Conservation (phyloP, 2,329 filamentous ascomycete genomes). For the Chaetomium strumarium region DNA sequence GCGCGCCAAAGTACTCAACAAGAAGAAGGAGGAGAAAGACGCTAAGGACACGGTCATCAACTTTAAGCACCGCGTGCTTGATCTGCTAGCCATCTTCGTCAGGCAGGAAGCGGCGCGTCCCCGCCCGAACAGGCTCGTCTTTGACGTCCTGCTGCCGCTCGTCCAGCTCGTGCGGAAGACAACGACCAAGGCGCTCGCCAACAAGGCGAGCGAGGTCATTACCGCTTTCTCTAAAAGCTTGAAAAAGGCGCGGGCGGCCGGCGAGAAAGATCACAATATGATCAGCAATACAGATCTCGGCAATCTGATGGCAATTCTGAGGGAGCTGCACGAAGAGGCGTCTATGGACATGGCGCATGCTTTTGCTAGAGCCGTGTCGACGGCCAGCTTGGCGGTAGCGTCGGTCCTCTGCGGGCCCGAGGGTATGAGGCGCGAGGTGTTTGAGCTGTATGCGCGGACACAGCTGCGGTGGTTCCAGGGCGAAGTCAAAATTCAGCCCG, state of each 20-base stretch:
- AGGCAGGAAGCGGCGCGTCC: slow-evolving; percentile 62
- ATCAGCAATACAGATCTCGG: slow-evolving; percentile 36
- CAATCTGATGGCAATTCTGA: slow-evolving; percentile 52
- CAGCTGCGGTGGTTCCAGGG: slow-evolving; percentile 55
- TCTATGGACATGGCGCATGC: slow-evolving; percentile 57
- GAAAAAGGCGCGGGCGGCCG: slow-evolving; percentile 44
- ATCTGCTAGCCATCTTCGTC: slow-evolving; percentile 78
- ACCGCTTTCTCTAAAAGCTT: slow-evolving; percentile 63
- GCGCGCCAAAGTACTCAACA: slow-evolving; percentile 58
- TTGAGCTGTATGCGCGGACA: slow-evolving; percentile 58
- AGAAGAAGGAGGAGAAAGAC: slow-evolving; percentile 80
- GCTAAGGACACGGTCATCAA: slow-evolving; percentile 85
- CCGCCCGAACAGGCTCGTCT: slow-evolving; percentile 56
- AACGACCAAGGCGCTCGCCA: slow-evolving; percentile 65
- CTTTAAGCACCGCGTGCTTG: slow-evolving; percentile 91
- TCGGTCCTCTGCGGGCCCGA: slow-evolving; percentile 53
- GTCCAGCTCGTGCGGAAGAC: slow-evolving; percentile 73
- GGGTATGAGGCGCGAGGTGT: slow-evolving; percentile 49
- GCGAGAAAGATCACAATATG: slow-evolving; percentile 23
- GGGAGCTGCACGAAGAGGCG: slow-evolving; percentile 63
- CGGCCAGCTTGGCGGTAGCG: slow-evolving; percentile 61
- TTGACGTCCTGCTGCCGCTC: slow-evolving; percentile 68
- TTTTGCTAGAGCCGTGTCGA: slow-evolving; percentile 70
- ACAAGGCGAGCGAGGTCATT: slow-evolving; percentile 67
- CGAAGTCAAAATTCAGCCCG: slow-evolving; percentile 54